A percentile compares a stretch with the other conserved stretches of the same genome.
phyloP scores from a whole-genome alignment of 768 basidiomycete genomes.

The Pleurotus tuber-regium region DNA sequence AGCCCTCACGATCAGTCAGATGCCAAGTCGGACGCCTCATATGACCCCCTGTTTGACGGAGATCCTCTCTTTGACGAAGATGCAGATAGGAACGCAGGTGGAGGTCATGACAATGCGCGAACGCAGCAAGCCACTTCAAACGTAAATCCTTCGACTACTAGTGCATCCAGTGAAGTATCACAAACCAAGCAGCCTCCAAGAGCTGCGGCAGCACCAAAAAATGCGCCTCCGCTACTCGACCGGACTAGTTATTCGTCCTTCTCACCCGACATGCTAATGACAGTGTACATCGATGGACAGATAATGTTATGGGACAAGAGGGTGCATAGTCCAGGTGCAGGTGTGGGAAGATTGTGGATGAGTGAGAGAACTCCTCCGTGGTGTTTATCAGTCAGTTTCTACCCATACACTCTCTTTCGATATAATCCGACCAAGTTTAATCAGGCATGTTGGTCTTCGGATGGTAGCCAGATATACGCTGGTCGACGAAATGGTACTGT shows the following conservation, averaged over 20 bases:
- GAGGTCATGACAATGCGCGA: too few relatives aligned
- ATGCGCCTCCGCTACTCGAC: conserved; percentile 74
- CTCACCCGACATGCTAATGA: conserved; percentile 84
- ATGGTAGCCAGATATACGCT: conserved; percentile 86
- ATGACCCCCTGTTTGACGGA: conserved; percentile 89
- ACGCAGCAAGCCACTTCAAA: conserved; percentile 7
- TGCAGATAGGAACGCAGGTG: conserved; percentile 22
- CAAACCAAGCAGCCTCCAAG: conserved; percentile 14
- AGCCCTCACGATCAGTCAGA: conserved; percentile 26
- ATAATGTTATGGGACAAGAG: conserved; percentile 90
- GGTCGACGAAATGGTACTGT: conserved; percentile 89
- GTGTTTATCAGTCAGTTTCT: conserved; percentile 82
- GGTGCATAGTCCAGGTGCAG: conserved; percentile 55
- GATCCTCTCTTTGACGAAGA: conserved; percentile 66
- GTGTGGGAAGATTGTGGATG: conserved; percentile 85
- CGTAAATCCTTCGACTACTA: conserved; percentile 1
- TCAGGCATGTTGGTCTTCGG: conserved; percentile 92
- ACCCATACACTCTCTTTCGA: neutral
- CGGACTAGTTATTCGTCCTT: conserved; percentile 55
- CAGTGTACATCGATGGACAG: conserved; percentile 89
- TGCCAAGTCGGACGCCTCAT: conserved; percentile 75
- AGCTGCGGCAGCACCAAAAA: conserved; percentile 54
- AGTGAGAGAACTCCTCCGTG: conserved; percentile 93
- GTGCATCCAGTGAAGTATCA: conserved; percentile 14
- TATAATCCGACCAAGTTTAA: neutral